Conservation (phyloP, 768 basidiomycete species). For the Agrocybe chaxingu region DNA sequence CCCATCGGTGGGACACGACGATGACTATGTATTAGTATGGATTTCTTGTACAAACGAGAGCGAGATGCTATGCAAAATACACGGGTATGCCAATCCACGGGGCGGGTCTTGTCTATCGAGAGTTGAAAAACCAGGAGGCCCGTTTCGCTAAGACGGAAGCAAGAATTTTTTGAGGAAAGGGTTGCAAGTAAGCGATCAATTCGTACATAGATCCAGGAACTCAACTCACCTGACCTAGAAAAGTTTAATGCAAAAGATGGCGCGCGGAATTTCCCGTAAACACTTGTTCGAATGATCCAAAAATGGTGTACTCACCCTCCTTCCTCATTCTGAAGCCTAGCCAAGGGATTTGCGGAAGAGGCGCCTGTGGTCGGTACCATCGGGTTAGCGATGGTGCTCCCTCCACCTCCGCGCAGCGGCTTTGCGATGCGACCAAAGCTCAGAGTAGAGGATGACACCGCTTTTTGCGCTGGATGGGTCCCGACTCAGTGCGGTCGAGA, state of each 20-base stretch:
- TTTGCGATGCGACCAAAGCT: constrained; percentile 96
- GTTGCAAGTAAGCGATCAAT: constrained; percentile 14
- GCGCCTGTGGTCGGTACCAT: constrained; percentile 39
- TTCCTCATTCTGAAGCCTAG: constrained; percentile 80
- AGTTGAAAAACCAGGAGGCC: constrained; percentile 92
- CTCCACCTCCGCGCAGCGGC: constrained; percentile 92
- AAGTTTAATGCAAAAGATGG: constrained; percentile 2
- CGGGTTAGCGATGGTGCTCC: constrained; percentile 41
- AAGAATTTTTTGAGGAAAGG: constrained; percentile 14
- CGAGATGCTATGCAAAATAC: constrained; percentile 20
- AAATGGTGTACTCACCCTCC: constrained; percentile 47
- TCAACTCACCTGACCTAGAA: constrained; percentile 36
- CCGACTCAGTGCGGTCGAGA: constrained; percentile 1
- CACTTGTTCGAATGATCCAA: constrained; percentile 6
- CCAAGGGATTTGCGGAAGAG: constrained; percentile 60
- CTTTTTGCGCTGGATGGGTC: constrained; percentile 65
- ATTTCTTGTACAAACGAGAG: constrained; percentile 18
- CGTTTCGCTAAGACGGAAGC: constrained; percentile 64
- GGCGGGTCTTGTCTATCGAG: constrained; percentile 46
- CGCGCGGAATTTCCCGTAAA: constrained; percentile 10
- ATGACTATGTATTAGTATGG: constrained; percentile 13
- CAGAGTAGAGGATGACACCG: constrained; percentile 63
- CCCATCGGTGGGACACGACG: background rate
- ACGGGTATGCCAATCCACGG: constrained; percentile 8
- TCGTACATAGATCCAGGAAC: constrained; percentile 18